Evolutionary conservation across 2,329 filamentous ascomycete species (phyloP).

Genomic region (Pseudogymnoascus sp.): DNA sequence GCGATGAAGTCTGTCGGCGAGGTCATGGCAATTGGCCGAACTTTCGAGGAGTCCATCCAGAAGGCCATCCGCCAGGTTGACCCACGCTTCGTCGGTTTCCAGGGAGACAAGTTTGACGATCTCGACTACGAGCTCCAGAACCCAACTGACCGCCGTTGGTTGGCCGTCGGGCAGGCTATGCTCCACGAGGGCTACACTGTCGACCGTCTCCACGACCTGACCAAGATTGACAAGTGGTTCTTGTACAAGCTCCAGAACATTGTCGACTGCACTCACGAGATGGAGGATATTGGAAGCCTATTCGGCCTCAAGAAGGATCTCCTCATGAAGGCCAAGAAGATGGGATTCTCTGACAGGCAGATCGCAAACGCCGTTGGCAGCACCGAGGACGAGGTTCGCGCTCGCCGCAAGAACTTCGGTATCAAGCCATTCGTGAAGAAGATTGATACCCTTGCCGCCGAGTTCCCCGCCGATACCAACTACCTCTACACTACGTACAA

Average conservation of each 20-base stretch:
- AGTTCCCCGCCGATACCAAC: conserved; percentile 92
- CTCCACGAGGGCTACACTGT: conserved; percentile 93
- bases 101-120: conserved; percentile 89
- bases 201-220: conserved; percentile 83
- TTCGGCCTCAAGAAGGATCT: conserved; percentile 81
- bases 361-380: conserved; percentile 79
- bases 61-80: conserved; percentile 98
- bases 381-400: conserved; percentile 83
- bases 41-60: conserved; percentile 97
- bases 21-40: conserved; percentile 98
- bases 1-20: conserved; percentile 99
- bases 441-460: conserved; percentile 93
- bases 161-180: conserved; percentile 96
- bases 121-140: conserved; percentile 84
- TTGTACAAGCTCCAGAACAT: conserved; percentile 97
- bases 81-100: conserved; percentile 82
- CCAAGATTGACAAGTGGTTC: conserved; percentile 99
- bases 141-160: conserved; percentile 92
- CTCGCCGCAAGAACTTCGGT: conserved; percentile 72
- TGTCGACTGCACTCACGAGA: conserved; percentile 77
- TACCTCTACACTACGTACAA: conserved; percentile 98
- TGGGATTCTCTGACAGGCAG: conserved; percentile 95
- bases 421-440: conserved; percentile 96
- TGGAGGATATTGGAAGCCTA: conserved; percentile 75
- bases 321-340: conserved; percentile 86